Conservation (phyloP, 345 rosid species). For the Dimocarpus longan region DNA sequence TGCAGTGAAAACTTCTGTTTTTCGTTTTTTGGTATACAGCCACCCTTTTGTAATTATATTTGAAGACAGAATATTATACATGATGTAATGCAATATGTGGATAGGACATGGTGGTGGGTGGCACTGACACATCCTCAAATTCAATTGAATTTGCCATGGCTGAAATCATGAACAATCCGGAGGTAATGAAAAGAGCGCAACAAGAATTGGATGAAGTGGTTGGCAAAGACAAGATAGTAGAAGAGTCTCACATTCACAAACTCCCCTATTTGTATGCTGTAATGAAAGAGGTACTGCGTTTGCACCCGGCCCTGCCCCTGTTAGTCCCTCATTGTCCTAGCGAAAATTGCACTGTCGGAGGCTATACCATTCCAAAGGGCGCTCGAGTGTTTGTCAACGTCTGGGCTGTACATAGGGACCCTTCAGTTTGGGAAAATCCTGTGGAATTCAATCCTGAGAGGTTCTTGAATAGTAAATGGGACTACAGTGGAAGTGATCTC, state of each 20-base stretch:
- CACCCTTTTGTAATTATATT: too few species aligned
- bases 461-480: conserved; percentile 43
- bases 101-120: conserved; percentile 62
- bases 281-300: conserved; percentile 50
- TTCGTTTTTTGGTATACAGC: too few species aligned
- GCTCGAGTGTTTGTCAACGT: conserved; percentile 48
- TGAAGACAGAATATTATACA: too few species aligned
- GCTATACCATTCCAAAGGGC: conserved; percentile 48
- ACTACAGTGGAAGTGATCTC: conserved; percentile 52
- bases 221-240: conserved; percentile 42
- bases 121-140: conserved; percentile 56
- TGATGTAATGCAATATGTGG: neutral
- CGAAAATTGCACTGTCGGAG: conserved; percentile 32
- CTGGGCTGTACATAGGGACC: conserved; percentile 60
- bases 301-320: conserved; percentile 54
- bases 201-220: conserved; percentile 49
- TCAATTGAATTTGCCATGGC: conserved; percentile 52
- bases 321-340: conserved; percentile 52
- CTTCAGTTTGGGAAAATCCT: conserved; percentile 48
- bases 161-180: conserved; percentile 50
- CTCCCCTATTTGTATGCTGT: conserved; percentile 43
- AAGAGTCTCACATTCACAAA: conserved; percentile 47
- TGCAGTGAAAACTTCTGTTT: too few species aligned
- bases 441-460: conserved; percentile 52
- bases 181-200: conserved; percentile 40